These are phyloP conservation scores for Podospora bellae-mahoneyi DNA, from an alignment of 495 filamentous ascomycete species.

Conservation along the genomic window DNA sequence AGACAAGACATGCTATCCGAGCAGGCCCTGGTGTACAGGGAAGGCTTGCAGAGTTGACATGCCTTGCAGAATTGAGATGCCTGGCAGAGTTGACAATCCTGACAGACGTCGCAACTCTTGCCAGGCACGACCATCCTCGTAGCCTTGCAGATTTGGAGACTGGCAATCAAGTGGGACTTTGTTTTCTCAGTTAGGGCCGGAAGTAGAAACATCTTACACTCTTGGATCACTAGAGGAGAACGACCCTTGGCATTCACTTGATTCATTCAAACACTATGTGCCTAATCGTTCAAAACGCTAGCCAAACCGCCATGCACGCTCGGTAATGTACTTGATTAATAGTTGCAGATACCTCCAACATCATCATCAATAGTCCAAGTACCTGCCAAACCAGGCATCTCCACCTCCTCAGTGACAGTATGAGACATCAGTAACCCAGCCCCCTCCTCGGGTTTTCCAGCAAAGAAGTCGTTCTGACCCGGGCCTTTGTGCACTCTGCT, in stretches of 20 bases:
- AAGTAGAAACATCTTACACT: too few relatives aligned
- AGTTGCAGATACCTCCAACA: constrained; percentile 57
- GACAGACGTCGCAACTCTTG: not conserved
- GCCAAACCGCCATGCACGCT: not conserved
- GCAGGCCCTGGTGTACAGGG: too few relatives aligned
- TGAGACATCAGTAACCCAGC: constrained; percentile 20
- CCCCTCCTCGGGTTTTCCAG: constrained; percentile 56
- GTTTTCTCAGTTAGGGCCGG: too few relatives aligned
- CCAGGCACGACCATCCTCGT: not conserved
- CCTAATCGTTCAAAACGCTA: not conserved
- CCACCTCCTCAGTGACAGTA: constrained; percentile 56
- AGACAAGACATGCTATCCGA: too few relatives aligned
- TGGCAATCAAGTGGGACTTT: not conserved
- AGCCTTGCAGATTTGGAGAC: too few relatives aligned
- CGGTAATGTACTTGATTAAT: constrained; percentile 21
- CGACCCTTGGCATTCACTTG: not conserved
- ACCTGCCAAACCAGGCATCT: constrained; percentile 75
- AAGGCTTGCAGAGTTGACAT: not conserved
- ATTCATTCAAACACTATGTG: not conserved
- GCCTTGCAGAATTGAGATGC: too few relatives aligned
- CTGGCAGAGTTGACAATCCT: too few relatives aligned
- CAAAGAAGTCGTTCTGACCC: constrained; percentile 51
- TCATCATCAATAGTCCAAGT: constrained; percentile 80
- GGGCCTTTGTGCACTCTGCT: constrained; percentile 48
- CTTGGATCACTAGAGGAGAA: not conserved